Percentiles rank a stretch among this genome's conserved stretches.
These are phyloP conservation scores for Hippophae gyantsensis DNA, from an alignment of 306 rosid genomes.

Conservation along the genomic window DNA sequence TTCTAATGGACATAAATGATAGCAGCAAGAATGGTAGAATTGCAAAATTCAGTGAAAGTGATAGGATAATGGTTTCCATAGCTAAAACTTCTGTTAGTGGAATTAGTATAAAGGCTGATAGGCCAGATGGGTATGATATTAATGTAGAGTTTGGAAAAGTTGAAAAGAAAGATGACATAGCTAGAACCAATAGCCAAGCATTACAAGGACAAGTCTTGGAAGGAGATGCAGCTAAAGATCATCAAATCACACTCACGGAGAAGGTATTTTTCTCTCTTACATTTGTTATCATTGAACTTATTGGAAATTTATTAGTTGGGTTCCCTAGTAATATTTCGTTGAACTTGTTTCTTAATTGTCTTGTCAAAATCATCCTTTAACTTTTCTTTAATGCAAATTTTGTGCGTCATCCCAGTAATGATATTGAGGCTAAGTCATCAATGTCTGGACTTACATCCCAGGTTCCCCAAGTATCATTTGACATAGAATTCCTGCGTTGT, in stretches of 20 bases:
- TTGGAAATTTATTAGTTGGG: too few species aligned
- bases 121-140: conserved; percentile 14
- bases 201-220: conserved; percentile 15
- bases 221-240: conserved; percentile 17
- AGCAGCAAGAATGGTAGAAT: conserved; percentile 16
- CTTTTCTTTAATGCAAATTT: too few species aligned
- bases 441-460: too few species aligned
- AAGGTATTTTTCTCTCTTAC: conserved; percentile 29
- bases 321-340: too few species aligned
- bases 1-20: conserved; percentile 14
- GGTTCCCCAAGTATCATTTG: too few species aligned
- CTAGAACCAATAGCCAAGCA: conserved; percentile 24
- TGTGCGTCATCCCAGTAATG: too few species aligned
- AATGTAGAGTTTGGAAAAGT: conserved; percentile 10
- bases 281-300: not conserved
- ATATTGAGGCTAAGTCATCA: too few species aligned
- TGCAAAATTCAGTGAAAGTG: conserved; percentile 15
- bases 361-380: too few species aligned
- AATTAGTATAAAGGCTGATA: conserved; percentile 11
- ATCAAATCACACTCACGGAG: conserved; percentile 17
- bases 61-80: conserved; percentile 15
- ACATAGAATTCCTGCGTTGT: too few species aligned
- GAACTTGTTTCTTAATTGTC: too few species aligned
- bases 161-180: conserved; percentile 4
- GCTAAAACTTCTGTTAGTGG: conserved; percentile 16